phyloP scores from a whole-genome alignment of 768 basidiomycete genomes.

The Leccinellum albellum region DNA sequence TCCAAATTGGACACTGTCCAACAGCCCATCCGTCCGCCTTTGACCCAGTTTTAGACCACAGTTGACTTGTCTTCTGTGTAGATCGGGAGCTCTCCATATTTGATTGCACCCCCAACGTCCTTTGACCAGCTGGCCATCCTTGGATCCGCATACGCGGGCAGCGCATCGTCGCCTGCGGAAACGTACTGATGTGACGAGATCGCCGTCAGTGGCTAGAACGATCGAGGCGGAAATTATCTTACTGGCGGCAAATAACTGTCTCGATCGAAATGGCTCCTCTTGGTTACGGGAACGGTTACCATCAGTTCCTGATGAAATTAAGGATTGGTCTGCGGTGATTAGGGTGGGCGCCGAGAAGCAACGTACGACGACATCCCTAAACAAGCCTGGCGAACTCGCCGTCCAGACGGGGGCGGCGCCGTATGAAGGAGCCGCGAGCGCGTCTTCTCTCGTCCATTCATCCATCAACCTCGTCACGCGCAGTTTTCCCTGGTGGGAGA shows the following conservation, averaged over 20 bases:
- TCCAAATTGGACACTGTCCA: slow-evolving; percentile 8
- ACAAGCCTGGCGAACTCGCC: slow-evolving; percentile 39
- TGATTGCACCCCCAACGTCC: slow-evolving; percentile 25
- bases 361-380: slow-evolving; percentile 36
- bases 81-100: slow-evolving; percentile 39
- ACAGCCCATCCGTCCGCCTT: not conserved
- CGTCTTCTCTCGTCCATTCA: slow-evolving; percentile 41
- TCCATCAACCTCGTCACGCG: slow-evolving; percentile 36
- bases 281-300: slow-evolving; percentile 35
- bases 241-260: slow-evolving; percentile 44
- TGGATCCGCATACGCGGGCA: slow-evolving; percentile 29
- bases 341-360: not conserved
- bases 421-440: slow-evolving; percentile 22
- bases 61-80: slow-evolving; percentile 36
- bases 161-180: slow-evolving; percentile 34
- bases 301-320: slow-evolving; percentile 32
- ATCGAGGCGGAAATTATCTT: slow-evolving; percentile 3
- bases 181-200: slow-evolving; percentile 33
- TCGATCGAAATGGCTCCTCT: slow-evolving; percentile 37
- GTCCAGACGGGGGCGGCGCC: slow-evolving; percentile 38
- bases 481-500: slow-evolving; percentile 37
- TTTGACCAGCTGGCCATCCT: slow-evolving; percentile 27
- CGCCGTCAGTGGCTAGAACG: not conserved
- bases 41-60: slow-evolving; percentile 2
- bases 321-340: not conserved